phyloP scores from a whole-genome alignment of 352 stramenopile genomes.

The Phytophthora fragariaefolia region DNA sequence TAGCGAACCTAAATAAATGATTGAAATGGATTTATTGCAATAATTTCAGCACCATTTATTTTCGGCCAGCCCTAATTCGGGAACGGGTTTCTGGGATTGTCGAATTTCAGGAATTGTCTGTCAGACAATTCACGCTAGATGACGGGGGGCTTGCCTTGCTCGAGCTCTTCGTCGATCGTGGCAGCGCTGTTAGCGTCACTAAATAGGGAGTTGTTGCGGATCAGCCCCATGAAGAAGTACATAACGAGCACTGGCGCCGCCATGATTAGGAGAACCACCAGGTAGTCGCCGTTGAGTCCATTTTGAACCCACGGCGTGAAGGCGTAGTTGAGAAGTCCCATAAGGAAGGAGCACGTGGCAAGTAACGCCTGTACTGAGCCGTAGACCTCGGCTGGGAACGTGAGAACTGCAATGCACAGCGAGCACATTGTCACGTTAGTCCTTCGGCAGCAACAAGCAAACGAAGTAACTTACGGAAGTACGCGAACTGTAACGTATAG shows the following conservation, averaged over 20 bases:
- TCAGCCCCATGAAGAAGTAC: conserved; percentile 38
- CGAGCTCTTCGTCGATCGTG: conserved; percentile 7
- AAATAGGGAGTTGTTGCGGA: conserved; percentile 16
- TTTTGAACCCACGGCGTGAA: conserved; percentile 48
- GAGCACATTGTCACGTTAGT: no score
- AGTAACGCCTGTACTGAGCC: conserved; percentile 46
- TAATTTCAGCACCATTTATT: no score
- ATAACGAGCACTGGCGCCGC: conserved; percentile 35
- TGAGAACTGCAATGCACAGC: conserved; percentile 29
- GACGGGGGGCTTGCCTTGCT: conserved; percentile 24
- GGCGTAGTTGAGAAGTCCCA: conserved; percentile 46
- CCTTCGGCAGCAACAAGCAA: background rate
- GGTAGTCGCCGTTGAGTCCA: conserved; percentile 40
- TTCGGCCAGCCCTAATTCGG: no score
- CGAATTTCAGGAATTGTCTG: background rate
- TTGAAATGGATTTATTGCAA: no score
- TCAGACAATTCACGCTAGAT: background rate
- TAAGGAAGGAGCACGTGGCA: conserved; percentile 38
- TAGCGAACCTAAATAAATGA: no score
- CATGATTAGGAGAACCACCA: conserved; percentile 44
- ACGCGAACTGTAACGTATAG: conserved; percentile 55
- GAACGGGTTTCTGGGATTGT: background rate
- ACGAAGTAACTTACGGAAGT: conserved; percentile 29
- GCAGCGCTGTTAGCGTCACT: conserved; percentile 1
- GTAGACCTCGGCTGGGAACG: conserved; percentile 45